Conservation (phyloP, 345 rosid genomes). For the Pugionium cornutum region DNA sequence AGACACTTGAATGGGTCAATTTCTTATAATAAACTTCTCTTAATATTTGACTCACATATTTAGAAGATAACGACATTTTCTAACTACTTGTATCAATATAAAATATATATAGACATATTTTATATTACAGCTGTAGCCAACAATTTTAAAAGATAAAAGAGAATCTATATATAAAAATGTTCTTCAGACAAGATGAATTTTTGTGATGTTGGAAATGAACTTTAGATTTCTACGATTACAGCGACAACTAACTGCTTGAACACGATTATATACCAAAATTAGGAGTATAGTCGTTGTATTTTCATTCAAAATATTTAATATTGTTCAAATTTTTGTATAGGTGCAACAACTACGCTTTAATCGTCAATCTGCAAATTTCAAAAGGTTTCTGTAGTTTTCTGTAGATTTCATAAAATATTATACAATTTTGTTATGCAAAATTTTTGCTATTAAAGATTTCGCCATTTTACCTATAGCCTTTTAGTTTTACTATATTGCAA, state of each 20-base stretch:
- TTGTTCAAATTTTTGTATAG: not conserved
- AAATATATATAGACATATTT: not conserved
- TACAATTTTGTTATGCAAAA: too few relatives aligned
- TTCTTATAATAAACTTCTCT: slow-evolving; percentile 28
- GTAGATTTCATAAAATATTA: too few relatives aligned
- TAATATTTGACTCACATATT: slow-evolving; percentile 19
- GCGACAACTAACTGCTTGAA: slow-evolving; percentile 29
- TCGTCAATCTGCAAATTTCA: too few relatives aligned
- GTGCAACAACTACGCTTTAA: too few relatives aligned
- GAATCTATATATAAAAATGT: not conserved
- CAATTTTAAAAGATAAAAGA: not conserved
- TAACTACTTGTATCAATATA: slow-evolving; percentile 21
- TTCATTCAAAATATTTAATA: not conserved
- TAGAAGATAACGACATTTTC: slow-evolving; percentile 29
- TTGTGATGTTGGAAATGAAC: slow-evolving; percentile 3
- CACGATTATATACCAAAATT: slow-evolving; percentile 11
- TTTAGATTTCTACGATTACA: slow-evolving; percentile 3
- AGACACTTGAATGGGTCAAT: slow-evolving; percentile 39
- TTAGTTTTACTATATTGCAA: too few relatives aligned
- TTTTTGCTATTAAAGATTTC: too few relatives aligned
- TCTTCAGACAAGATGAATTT: not conserved
- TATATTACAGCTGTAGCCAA: slow-evolving; percentile 25
- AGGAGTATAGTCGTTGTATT: slow-evolving; percentile 25
- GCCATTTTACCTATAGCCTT: too few relatives aligned
- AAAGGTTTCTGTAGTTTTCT: too few relatives aligned